Evolutionary conservation across 228 moss, liverwort and hornwort species (phyloP).

Genomic region (Sphagnum magellanicum): DNA sequence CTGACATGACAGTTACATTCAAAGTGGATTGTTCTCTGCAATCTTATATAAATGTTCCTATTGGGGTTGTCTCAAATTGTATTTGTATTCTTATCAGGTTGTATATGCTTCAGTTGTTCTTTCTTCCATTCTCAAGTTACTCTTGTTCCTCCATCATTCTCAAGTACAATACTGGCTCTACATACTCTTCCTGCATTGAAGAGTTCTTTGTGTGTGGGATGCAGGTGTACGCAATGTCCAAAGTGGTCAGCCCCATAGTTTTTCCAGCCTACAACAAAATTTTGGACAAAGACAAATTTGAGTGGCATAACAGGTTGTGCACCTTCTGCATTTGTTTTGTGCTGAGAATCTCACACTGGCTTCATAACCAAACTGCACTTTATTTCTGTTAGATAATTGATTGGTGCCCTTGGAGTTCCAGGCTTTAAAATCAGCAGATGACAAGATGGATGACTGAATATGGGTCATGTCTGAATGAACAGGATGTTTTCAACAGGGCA

Average conservation of each 20-base stretch:
- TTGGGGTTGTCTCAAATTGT: not conserved
- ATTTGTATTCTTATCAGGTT: not conserved
- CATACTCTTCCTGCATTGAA: not conserved
- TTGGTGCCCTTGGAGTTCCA: not conserved
- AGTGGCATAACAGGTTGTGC: constrained; percentile 44
- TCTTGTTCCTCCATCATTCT: constrained; percentile 3
- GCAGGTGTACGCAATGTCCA: constrained; percentile 30
- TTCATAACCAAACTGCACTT: not conserved
- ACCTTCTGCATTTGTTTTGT: not conserved
- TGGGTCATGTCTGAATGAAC: constrained; percentile 1
- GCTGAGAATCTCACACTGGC: not conserved
- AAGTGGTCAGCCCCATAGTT: constrained; percentile 21
- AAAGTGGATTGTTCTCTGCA: not conserved
- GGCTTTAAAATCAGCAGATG: not conserved
- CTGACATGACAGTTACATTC: too few relatives aligned
- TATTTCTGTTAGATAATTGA: not conserved
- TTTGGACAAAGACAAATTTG: constrained; percentile 21
- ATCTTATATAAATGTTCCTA: not conserved
- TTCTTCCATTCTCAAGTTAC: not conserved
- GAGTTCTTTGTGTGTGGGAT: not conserved
- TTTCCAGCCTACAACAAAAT: constrained; percentile 23
- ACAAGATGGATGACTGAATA: not conserved
- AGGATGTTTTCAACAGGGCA: constrained; percentile 40
- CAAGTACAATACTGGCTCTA: not conserved
- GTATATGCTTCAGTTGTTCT: not conserved